Percentiles rank a stretch among this genome's conserved stretches.
phyloP scores from a whole-genome alignment of 148 eudicot species.

The Simmondsia chinensis region DNA sequence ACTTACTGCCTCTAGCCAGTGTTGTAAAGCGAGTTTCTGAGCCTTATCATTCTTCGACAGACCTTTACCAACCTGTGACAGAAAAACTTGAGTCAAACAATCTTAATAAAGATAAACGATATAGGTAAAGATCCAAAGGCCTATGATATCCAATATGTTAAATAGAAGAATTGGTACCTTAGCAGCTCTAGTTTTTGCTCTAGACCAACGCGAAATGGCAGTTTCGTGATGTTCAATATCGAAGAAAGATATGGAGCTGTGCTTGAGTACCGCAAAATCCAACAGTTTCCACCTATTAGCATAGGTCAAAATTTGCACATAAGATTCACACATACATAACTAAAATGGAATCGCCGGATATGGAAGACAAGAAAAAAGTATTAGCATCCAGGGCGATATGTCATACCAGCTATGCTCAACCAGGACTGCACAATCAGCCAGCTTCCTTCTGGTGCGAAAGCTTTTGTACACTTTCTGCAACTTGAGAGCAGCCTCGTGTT shows the following conservation, averaged over 20 bases:
- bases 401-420: slow-evolving; percentile 88
- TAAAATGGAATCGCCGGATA: background rate
- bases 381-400: background rate
- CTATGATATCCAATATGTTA: background rate
- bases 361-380: background rate
- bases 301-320: background rate
- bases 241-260: slow-evolving; percentile 85
- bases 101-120: background rate
- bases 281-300: slow-evolving; percentile 76
- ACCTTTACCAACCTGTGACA: slow-evolving; percentile 81
- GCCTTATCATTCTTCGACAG: slow-evolving; percentile 76
- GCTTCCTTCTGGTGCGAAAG: slow-evolving; percentile 86
- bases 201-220: slow-evolving; percentile 91
- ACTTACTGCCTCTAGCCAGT: slow-evolving; percentile 97
- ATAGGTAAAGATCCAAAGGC: background rate
- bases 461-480: slow-evolving; percentile 97
- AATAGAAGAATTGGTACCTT: no score
- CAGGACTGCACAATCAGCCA: slow-evolving; percentile 96
- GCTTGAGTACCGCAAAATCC: slow-evolving; percentile 88
- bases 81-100: background rate
- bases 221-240: slow-evolving; percentile 85
- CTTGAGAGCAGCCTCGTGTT: slow-evolving; percentile 81
- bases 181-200: slow-evolving; percentile 94
- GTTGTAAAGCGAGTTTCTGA: slow-evolving; percentile 87
- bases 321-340: background rate